Evolutionary conservation across 2,329 filamentous ascomycete genomes (phyloP).

Genomic region (Juglanconis oblonga): DNA sequence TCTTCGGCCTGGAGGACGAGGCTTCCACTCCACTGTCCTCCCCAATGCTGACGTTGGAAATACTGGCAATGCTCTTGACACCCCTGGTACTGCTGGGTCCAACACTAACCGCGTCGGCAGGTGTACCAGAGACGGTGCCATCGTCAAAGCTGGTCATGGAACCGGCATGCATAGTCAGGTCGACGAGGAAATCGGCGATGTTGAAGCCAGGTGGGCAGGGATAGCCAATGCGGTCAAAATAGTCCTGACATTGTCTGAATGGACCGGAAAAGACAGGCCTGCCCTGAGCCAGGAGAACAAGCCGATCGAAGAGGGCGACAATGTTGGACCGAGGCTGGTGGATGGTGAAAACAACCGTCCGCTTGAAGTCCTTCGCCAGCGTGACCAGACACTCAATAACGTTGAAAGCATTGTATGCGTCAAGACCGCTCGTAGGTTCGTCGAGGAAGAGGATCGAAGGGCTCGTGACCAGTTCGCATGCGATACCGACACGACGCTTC

Average conservation of each 20-base stretch:
- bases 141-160: constrained; percentile 59
- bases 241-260: constrained; percentile 82
- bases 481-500: constrained; percentile 93
- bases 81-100: constrained; percentile 83
- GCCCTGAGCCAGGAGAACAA: constrained; percentile 87
- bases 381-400: constrained; percentile 95
- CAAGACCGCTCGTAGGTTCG: constrained; percentile 92
- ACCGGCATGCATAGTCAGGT: constrained; percentile 94
- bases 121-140: constrained; percentile 36
- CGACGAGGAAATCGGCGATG: constrained; percentile 95
- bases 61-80: constrained; percentile 85
- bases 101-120: constrained; percentile 60
- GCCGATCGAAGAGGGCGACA: constrained; percentile 89
- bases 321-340: constrained; percentile 98
- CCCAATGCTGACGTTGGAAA: constrained; percentile 71
- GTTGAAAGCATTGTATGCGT: constrained; percentile 97
- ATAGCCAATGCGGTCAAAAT: constrained; percentile 91
- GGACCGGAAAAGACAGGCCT: constrained; percentile 91
- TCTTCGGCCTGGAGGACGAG: constrained; percentile 62
- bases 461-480: constrained; percentile 95
- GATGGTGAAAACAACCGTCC: constrained; percentile 97
- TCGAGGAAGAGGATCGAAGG: constrained; percentile 96
- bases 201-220: constrained; percentile 95
- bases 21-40: constrained; percentile 63
- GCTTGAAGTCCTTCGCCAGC: constrained; percentile 91